These are phyloP conservation scores for Psilocybe subaeruginosa DNA, from an alignment of 768 basidiomycete genomes.

Conservation along the genomic window DNA sequence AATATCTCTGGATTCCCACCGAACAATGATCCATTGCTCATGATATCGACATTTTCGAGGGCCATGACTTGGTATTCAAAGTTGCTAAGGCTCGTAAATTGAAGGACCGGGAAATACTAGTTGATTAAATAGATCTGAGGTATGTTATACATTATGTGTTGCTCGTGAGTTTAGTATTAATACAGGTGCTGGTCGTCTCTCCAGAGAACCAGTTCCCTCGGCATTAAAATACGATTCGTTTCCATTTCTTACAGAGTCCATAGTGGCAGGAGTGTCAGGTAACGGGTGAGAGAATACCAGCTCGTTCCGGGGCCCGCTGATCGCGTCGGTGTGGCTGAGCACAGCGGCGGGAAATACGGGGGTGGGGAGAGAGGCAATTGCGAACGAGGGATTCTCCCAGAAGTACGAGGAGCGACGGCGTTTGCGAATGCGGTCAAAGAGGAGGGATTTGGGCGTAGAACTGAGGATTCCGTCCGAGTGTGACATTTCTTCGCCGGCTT, in stretches of 20 bases:
- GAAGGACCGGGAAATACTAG: no score
- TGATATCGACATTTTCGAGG: no score
- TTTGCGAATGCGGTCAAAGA: constrained; percentile 17
- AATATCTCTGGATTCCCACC: no score
- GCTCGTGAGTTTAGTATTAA: neutral
- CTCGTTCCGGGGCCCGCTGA: constrained; percentile 1
- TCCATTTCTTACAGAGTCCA: neutral
- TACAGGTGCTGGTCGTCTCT: neutral
- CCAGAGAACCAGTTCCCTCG: neutral
- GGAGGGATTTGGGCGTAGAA: constrained; percentile 18
- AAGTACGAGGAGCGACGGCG: constrained; percentile 5
- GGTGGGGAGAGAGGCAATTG: constrained; percentile 8
- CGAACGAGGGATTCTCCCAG: constrained; percentile 6
- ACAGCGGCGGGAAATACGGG: constrained; percentile 4
- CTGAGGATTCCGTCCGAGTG: constrained; percentile 6
- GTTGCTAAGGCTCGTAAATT: no score
- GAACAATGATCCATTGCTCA: no score
- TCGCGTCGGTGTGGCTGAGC: neutral
- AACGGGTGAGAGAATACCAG: constrained; percentile 4
- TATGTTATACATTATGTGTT: neutral
- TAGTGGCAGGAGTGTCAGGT: neutral
- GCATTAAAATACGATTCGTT: neutral
- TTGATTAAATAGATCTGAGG: neutral
- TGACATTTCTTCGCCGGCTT: constrained; percentile 29
- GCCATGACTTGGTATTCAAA: no score